phyloP scores from a whole-genome alignment of 192 early-diverging fungal genomes.

The Coemansia sp. region DNA sequence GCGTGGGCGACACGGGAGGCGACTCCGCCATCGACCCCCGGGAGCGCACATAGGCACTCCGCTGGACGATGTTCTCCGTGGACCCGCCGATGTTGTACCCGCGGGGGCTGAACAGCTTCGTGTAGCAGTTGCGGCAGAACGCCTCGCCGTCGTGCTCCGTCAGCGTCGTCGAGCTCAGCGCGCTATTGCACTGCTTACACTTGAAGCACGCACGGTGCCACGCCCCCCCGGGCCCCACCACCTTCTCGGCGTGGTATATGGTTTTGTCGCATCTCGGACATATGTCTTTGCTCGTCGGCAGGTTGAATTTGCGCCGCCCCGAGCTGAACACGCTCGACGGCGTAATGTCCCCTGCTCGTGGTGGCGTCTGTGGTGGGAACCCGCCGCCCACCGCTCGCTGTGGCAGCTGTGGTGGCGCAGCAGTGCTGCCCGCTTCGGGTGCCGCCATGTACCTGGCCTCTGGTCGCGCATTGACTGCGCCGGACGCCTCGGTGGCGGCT shows the following conservation, averaged over 20 bases:
- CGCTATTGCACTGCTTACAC: conserved; percentile 50
- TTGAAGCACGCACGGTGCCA: conserved; percentile 55
- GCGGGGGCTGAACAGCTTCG: conserved; percentile 47
- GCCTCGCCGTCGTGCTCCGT: conserved; percentile 55
- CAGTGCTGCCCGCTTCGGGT: background rate
- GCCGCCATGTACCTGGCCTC: conserved; percentile 4
- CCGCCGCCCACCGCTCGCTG: conserved; percentile 9
- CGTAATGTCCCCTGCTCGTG: conserved; percentile 23
- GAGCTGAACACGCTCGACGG: conserved; percentile 54
- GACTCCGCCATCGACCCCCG: background rate
- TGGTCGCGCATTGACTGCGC: conserved; percentile 12
- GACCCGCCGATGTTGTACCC: conserved; percentile 51
- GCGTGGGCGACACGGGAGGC: background rate
- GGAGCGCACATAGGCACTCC: background rate
- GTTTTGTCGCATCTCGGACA: conserved; percentile 52
- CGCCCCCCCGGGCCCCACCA: conserved; percentile 50
- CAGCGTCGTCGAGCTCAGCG: conserved; percentile 46
- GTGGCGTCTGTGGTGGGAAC: conserved; percentile 15
- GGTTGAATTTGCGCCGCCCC: conserved; percentile 30
- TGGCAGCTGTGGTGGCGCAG: conserved; percentile 11
- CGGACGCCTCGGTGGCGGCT: background rate
- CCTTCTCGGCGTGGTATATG: conserved; percentile 56
- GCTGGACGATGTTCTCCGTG: conserved; percentile 22
- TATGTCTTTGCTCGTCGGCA: conserved; percentile 39
- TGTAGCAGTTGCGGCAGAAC: conserved; percentile 50